A percentile compares a stretch with the other conserved stretches of the same genome.
phyloP scores from a whole-genome alignment of 495 filamentous ascomycete genomes.

The Aspergillus saccharolyticus region DNA sequence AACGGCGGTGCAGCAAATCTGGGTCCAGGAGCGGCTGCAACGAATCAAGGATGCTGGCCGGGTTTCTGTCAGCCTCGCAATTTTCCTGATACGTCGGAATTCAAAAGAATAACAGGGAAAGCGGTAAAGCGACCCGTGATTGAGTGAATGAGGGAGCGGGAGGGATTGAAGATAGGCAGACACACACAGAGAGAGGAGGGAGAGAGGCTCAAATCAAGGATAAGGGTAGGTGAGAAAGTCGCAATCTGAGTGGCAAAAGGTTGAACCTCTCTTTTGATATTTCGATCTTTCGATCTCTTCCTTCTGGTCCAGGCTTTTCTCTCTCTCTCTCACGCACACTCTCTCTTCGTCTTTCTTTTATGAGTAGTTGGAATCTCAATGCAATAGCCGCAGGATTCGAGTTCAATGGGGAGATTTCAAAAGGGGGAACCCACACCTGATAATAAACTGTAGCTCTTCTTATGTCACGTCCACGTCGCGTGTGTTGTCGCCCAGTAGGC shows the following conservation, averaged over 20 bases:
- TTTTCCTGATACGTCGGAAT: slow-evolving; percentile 9
- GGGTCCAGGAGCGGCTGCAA: background rate
- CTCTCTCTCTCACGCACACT: too few relatives aligned
- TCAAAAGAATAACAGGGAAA: background rate
- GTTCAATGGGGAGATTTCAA: background rate
- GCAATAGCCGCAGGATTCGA: too few relatives aligned
- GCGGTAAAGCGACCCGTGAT: slow-evolving; percentile 3
- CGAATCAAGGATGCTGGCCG: slow-evolving; percentile 12
- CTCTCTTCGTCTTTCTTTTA: too few relatives aligned
- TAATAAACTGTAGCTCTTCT: background rate
- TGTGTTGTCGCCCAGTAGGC: background rate
- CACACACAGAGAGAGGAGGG: too few relatives aligned
- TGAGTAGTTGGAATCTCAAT: background rate
- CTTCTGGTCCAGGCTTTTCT: too few relatives aligned
- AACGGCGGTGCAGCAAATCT: slow-evolving; percentile 13
- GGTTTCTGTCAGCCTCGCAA: slow-evolving; percentile 12
- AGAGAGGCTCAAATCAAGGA: background rate
- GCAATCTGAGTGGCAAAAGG: too few relatives aligned
- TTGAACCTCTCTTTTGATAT: too few relatives aligned
- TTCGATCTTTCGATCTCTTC: too few relatives aligned
- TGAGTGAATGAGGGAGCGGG: too few relatives aligned
- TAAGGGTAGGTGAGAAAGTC: too few relatives aligned
- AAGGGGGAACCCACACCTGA: slow-evolving; percentile 1
- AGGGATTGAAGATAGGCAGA: too few relatives aligned
- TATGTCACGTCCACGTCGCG: slow-evolving; percentile 15